Base-by-base conservation (phyloP, 768 basidiomycete genomes). In the Exsudoporus frostii region DNA sequence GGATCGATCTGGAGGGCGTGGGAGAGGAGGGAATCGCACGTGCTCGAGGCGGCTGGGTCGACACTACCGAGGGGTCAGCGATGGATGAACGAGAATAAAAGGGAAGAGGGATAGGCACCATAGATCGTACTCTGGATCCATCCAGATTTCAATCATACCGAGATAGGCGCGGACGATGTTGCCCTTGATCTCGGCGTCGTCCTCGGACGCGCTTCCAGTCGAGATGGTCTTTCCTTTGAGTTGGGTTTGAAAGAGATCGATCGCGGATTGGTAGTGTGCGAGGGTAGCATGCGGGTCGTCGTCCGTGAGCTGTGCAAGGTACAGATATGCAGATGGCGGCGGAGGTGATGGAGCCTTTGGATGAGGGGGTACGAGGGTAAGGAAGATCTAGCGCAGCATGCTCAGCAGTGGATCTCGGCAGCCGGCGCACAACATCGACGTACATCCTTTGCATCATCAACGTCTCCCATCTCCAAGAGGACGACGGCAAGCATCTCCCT, bases 71-170 rank as follows among this genome's bases (percentile, higher is more conserved):
- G 11, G 14, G 9, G 39, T 32, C 40, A n/a, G 22, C 13, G 50
- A 11, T 8, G 36, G 25, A n/a, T 13, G 40, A 20, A 8, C 17
- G n/a, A 19, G 20, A n/a, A 7, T 29, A 13, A 29, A 6, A 54
- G 7, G 19, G 20, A 30, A 65, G 22, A 30, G 52, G 4, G 17
- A 27, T 32, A 66, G 83, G 46, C 62, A 88, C 93, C 93, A 95
- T 45, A 96, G 75, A 76, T 95, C 92, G 59, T 87, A 86, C 2
- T 80, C 79, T 29, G 88, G 88, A 62, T 94, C 90, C 92, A 97
- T 96, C 93, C 93, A 97, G 15, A 95, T 89, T 66, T 96, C 94
- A 24, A 95, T 87, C 79, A 94, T 93, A 8, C 88, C 88, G 29
- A 93, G 79, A 20, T 94, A 78, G 8, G 90, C 91, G 37, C 87